Base-by-base conservation (phyloP, 208 protist species). In the Trypanosoma melophagium region DNA sequence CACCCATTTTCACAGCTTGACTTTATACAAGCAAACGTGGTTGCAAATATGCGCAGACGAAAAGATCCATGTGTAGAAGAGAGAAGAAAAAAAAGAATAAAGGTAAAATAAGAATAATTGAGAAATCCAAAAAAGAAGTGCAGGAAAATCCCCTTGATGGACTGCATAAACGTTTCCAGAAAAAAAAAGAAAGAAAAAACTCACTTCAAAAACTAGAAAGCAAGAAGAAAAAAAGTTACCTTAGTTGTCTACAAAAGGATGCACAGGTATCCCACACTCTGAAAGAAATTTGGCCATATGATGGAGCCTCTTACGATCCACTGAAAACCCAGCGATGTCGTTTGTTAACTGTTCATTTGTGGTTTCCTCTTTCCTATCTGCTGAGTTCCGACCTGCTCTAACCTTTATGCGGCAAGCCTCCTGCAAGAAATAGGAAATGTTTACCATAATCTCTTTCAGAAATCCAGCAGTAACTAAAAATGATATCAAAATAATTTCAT, bases 401-500 rank as follows among this genome's bases (percentile, higher is more conserved):
- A 38, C 49, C 40, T 1, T 21, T 13, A 47, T 40, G 24, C 50
- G 62, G 38, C 50, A 31, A n/a, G 42, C 28, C 3, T 60, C 31
- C 10, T 24, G 21, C 12, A 69, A 17, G 2, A 54, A 35, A 16
- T 61, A 21, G 7, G 50, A 25, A 53, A 81, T 53, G 21, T 71
- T 69, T 2, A 9, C 24, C n/a, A 56, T 61, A 25, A 54, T 62
- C 0, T 38, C 62, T 31, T 57, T 53, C 12, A 81, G 16, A 40
- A 72, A 52, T 50, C 73, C 69, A 24, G 74, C 68, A 24, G 69
- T 51, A 47, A 71, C 71, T 25, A 87, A 16, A 55, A 80, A 84
- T 13, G 76, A 55, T 19, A 86, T 42, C 14, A 86, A 45, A 10
- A 42, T 65, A 25, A 54, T 57, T n/a, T 80, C 54, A 50, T 69